These are phyloP conservation scores for Candida silvicultrix DNA, from an alignment of 805 yeast species.

Conservation along the genomic window DNA sequence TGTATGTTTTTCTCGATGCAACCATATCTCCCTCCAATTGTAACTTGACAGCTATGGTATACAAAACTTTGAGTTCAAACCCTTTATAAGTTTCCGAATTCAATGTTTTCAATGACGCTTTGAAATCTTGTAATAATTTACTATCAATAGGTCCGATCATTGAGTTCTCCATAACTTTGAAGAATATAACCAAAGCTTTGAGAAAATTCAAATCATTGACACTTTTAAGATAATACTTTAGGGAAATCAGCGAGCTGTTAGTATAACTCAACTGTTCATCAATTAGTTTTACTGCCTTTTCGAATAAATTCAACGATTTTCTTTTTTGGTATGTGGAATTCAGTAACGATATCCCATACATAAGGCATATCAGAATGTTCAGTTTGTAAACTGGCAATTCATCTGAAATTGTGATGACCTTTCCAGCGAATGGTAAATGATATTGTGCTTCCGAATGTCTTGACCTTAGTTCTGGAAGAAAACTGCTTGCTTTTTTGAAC, in stretches of 20 bases:
- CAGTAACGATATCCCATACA: slow-evolving; percentile 8
- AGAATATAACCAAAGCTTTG: slow-evolving; percentile 6
- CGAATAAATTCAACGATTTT: slow-evolving; percentile 7
- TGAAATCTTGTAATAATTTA: slow-evolving; percentile 3
- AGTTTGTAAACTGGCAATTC: slow-evolving; percentile 5
- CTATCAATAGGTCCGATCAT: background rate
- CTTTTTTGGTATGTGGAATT: slow-evolving; percentile 17
- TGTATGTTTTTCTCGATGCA: slow-evolving; percentile 6
- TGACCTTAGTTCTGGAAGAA: too few relatives aligned
- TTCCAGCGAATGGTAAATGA: background rate
- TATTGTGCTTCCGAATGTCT: background rate
- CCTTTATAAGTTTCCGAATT: background rate
- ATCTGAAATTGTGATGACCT: background rate
- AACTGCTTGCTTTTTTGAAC: too few relatives aligned
- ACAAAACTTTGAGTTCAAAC: background rate
- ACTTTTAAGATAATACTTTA: background rate
- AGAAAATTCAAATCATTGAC: background rate
- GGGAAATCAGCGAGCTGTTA: background rate
- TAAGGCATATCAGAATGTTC: slow-evolving; percentile 4
- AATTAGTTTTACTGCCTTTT: slow-evolving; percentile 1
- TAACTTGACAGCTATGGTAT: slow-evolving; percentile 8
- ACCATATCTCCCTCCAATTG: slow-evolving; percentile 12
- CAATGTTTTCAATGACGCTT: background rate
- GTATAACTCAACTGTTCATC: background rate
- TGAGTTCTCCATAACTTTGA: slow-evolving; percentile 8